phyloP scores from a whole-genome alignment of 2,329 filamentous ascomycete genomes.

The Cadophora malorum region DNA sequence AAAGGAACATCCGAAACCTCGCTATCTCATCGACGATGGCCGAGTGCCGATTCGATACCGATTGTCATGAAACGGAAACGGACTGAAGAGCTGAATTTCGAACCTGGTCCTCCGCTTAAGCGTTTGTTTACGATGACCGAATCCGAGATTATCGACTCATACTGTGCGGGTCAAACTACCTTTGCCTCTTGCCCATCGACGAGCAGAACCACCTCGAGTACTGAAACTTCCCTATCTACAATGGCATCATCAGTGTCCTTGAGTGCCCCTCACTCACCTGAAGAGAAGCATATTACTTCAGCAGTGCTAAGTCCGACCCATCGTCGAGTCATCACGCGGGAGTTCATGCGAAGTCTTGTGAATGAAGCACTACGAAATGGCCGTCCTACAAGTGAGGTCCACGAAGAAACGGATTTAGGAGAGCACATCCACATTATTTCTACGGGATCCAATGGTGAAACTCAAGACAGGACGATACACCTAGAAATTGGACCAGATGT shows the following conservation, averaged over 20 bases:
- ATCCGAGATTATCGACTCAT: constrained; percentile 30
- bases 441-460: constrained; percentile 39
- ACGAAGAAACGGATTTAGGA: constrained; percentile 38
- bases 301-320: constrained; percentile 34
- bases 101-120: constrained; percentile 40
- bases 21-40: constrained; percentile 7
- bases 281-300: constrained; percentile 18
- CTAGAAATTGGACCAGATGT: constrained; percentile 49
- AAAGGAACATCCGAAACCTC: constrained; percentile 15
- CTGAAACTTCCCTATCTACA: constrained; percentile 6
- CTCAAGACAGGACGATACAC: constrained; percentile 48
- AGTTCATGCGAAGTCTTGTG: constrained; percentile 42
- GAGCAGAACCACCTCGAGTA: not conserved
- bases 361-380: constrained; percentile 39
- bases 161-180: constrained; percentile 20
- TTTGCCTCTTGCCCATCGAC: not conserved
- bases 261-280: not conserved
- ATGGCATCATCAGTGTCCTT: constrained; percentile 16
- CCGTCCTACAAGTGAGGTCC: constrained; percentile 39
- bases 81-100: constrained; percentile 34
- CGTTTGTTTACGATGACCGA: constrained; percentile 39
- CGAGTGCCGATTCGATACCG: constrained; percentile 10
- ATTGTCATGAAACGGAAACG: constrained; percentile 35
- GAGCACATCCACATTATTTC: constrained; percentile 42
- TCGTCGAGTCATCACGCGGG: constrained; percentile 38